Evolutionary conservation across 495 filamentous ascomycete genomes (phyloP), one percentile per base, ranked within the genome.

Genomic region (Hypoxylon intermedium): DNA sequence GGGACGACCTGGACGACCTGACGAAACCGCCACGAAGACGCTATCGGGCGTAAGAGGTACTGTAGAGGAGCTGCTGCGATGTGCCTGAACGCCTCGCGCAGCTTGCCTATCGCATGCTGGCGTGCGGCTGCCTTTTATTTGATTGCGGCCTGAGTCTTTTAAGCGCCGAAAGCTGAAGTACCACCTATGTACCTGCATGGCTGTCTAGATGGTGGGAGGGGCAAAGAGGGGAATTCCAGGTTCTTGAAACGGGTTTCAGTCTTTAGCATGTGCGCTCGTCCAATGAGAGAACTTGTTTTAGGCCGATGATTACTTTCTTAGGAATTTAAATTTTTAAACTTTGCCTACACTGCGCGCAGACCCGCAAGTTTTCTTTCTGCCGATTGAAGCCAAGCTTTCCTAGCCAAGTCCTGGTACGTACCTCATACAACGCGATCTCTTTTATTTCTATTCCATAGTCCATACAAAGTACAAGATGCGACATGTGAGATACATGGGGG

Each of bases 221-320:
- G 37, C 21, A 51, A 15, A 54, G 2, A 24, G 40, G 36, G 12
- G 41, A 33, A 38, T 48, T 50, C 62, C 56, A 56, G 62, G 62
- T 52, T 60, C 46, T 15, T 60, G 55, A 65, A 65, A 65, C 62
- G 7, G 0, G 56, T 65, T 38, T 56, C 51, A 65, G 38, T 31
- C 31, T 37, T 26, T 38, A 34, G 47, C 21, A 38, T 41, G 20
- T 30, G 2, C 15, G 5, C 5, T 40, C 28, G n/a, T 4, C 67
- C 67, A 70, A 70, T 70, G 15, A 67, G 24, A 61, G 5, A 19
- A 5, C 9, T 13, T 21, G 9, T 18, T 6, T 53, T 20, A 6
- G 42, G 24, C 50, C 23, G 31, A 67, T 52, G 41, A 60, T 67
- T 70, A 46, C 64, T 64, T 21, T 41, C 40, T 67, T 70, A 23